A percentile compares a stretch with the other conserved stretches of the same genome.
Evolutionary conservation across 1,284 basidiomycete species (phyloP).

Genomic region (Fistulinella staudtii): DNA sequence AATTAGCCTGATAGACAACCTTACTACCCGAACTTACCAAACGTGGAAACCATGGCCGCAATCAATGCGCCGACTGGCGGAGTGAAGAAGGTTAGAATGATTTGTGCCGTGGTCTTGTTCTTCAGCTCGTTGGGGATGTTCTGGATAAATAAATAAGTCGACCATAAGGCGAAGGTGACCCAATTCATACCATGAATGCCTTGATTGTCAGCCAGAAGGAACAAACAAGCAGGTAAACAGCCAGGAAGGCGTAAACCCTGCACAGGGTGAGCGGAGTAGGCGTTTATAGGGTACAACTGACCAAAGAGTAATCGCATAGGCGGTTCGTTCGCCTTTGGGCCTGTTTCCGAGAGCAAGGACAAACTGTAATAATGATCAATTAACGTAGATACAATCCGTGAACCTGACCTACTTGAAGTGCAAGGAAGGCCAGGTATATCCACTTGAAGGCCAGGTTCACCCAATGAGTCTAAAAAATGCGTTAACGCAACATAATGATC

Average conservation of each 20-base stretch:
- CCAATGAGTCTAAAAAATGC: slow-evolving; percentile 74
- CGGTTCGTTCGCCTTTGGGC: slow-evolving; percentile 87
- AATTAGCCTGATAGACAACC: not conserved
- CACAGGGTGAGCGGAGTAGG: slow-evolving; percentile 14
- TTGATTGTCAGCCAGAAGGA: slow-evolving; percentile 80
- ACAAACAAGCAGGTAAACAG: slow-evolving; percentile 79
- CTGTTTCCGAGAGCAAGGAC: slow-evolving; percentile 94
- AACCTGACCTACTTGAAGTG: slow-evolving; percentile 45
- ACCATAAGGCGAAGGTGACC: not conserved
- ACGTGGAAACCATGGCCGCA: slow-evolving; percentile 86
- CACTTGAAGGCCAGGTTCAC: slow-evolving; percentile 81
- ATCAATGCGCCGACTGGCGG: slow-evolving; percentile 81
- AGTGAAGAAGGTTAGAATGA: slow-evolving; percentile 59
- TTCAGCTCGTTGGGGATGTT: slow-evolving; percentile 53
- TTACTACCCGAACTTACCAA: slow-evolving; percentile 45
- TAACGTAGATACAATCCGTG: not conserved
- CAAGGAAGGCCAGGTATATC: slow-evolving; percentile 85
- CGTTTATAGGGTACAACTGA: slow-evolving; percentile 31
- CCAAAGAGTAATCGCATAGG: slow-evolving; percentile 82
- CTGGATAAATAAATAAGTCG: slow-evolving; percentile 34
- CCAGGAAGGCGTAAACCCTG: slow-evolving; percentile 77
- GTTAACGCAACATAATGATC: slow-evolving; percentile 11
- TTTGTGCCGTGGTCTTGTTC: slow-evolving; percentile 41
- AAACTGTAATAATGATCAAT: slow-evolving; percentile 50
- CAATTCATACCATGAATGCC: slow-evolving; percentile 66